These are phyloP conservation scores for Onygenales sp. DNA, from an alignment of 2,329 filamentous ascomycete species.

Conservation along the genomic window DNA sequence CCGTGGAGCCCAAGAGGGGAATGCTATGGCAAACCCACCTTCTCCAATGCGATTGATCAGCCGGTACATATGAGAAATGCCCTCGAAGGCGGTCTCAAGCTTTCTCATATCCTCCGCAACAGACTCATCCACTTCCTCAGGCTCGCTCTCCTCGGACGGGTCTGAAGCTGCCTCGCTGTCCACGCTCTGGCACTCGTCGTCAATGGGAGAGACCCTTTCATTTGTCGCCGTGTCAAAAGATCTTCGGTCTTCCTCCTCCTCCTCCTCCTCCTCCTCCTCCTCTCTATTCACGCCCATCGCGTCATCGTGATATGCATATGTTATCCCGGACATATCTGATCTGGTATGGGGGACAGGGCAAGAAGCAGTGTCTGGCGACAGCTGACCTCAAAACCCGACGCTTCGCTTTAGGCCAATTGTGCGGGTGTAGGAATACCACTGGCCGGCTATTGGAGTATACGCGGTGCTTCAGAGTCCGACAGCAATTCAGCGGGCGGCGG, in stretches of 20 bases:
- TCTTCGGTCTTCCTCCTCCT: slow-evolving; percentile 11
- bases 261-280: slow-evolving; percentile 17
- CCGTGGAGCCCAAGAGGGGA: slow-evolving; percentile 5
- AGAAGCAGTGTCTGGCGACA: not conserved
- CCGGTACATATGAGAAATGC: slow-evolving; percentile 74
- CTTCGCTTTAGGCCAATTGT: not conserved
- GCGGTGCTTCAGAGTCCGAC: too few species aligned
- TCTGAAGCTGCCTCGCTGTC: slow-evolving; percentile 17
- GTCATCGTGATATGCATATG: not conserved
- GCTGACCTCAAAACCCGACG: not conserved
- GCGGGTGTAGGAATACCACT: too few species aligned
- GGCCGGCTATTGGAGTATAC: too few species aligned
- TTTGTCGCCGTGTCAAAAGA: not conserved
- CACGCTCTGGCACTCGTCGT: slow-evolving; percentile 15
- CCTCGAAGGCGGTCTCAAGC: slow-evolving; percentile 71
- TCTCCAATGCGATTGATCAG: slow-evolving; percentile 96
- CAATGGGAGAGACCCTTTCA: slow-evolving; percentile 11
- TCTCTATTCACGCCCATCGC: slow-evolving; percentile 24
- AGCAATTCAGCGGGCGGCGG: too few species aligned
- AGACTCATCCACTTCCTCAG: slow-evolving; percentile 33
- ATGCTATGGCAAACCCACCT: slow-evolving; percentile 44
- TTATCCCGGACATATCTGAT: slow-evolving; percentile 14
- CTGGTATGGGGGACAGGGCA: not conserved
- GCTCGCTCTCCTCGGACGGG: slow-evolving; percentile 13
- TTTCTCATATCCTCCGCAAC: slow-evolving; percentile 82